A percentile compares a stretch with the other conserved stretches of the same genome.
phyloP scores from a whole-genome alignment of 306 rosid genomes.

The Coriaria nepalensis region DNA sequence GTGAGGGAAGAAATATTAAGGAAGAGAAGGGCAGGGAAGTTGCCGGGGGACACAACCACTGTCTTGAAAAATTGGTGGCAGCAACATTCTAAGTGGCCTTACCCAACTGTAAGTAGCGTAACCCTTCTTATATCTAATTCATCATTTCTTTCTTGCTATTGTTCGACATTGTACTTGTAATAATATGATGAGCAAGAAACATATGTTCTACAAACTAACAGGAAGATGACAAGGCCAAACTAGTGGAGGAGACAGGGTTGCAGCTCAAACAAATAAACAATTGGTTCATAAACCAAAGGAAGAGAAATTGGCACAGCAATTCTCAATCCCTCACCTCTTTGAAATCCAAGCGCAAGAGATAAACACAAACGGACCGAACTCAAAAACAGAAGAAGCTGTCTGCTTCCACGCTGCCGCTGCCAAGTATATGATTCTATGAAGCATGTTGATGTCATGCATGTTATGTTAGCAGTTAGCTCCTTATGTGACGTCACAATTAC shows the following conservation, averaged over 20 bases:
- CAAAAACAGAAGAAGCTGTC: no score
- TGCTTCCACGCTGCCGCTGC: no score
- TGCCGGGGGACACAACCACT: conserved; percentile 94
- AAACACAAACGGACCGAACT: conserved; percentile 3
- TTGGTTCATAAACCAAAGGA: conserved; percentile 98
- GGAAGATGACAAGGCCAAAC: conserved; percentile 99
- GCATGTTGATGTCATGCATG: no score
- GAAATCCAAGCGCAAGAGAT: conserved; percentile 96
- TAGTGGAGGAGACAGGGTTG: conserved; percentile 95
- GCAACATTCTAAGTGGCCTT: conserved; percentile 98
- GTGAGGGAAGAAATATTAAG: conserved; percentile 93
- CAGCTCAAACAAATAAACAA: conserved; percentile 98
- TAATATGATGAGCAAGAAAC: no score
- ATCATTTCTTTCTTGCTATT: not conserved
- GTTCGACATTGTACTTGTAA: no score
- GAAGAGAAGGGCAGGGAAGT: conserved; percentile 93
- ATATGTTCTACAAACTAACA: conserved; percentile 7
- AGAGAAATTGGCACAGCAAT: conserved; percentile 95
- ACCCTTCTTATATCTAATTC: not conserved
- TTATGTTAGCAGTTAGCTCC: no score
- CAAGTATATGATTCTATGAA: no score
- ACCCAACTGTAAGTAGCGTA: conserved; percentile 72
- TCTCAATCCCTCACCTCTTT: conserved; percentile 87
- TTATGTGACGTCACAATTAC: no score
- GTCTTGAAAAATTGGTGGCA: conserved; percentile 98